Evolutionary conservation across 495 filamentous ascomycete species (phyloP), one percentile per base, ranked within the genome.

Genomic region (Articulospora tetracladia): DNA sequence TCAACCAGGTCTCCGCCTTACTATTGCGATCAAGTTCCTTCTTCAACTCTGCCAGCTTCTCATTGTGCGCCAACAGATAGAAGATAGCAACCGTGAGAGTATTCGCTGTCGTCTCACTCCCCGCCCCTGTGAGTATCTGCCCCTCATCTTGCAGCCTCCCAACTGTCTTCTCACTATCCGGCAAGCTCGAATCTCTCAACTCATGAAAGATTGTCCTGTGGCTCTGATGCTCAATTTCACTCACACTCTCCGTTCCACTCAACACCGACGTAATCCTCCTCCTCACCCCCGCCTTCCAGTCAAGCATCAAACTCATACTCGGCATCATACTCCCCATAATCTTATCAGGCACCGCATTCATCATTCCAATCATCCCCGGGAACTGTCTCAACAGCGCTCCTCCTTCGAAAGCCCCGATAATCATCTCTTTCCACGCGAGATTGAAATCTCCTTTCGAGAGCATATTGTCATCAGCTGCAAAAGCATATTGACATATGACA

Each of bases 41-140:
- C 48, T 61, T 66, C 23, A 77, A 60, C 25, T 63, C 56, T 3
- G 30, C 20, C 32, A 70, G 60, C 0, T 68, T 61, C 0, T 20
- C 46, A 0, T 68, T 69, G 19, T 70, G 57, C 1, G 32, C 47
- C 15, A 74, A 64, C 3, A 78, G 46, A 47, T 72, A 65, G 53
- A 66, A 78, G 2, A 63, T 68, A 10, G 68, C 62, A 1, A 66
- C 51, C 2, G 64, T 55, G 1, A 77, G 58, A 0, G 68, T 69
- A 12, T 61, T 57, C 52, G 68, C 53, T 26, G 51, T 55, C 17
- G 56, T 68, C 26, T 61, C 70, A 10, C 69, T 73, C 1, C 73
- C 75, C 7, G 69, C 70, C 2, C 58, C 49, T 2, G 72, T 36
- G 3, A 74, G 57, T n/a, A 63, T 66, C 25, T 69, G 66, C 8